phyloP scores from a whole-genome alignment of 2,329 filamentous ascomycete species.

The Botrytis cinerea region DNA sequence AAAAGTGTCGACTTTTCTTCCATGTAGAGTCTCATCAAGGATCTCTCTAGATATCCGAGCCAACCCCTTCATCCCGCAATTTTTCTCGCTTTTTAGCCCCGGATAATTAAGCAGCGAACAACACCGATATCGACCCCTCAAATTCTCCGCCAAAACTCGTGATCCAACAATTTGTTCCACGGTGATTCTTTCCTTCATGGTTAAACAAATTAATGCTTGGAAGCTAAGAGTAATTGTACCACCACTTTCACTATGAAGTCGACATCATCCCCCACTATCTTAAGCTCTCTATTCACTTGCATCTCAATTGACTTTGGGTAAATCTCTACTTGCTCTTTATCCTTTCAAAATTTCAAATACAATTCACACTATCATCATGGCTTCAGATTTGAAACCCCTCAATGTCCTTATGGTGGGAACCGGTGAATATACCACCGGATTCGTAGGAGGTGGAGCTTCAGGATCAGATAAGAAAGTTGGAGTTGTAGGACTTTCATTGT shows the following conservation, averaged over 20 bases:
- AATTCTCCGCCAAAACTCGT: conserved; percentile 26
- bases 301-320: conserved; percentile 15
- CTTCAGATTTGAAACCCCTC: conserved; percentile 31
- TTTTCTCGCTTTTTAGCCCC: conserved; percentile 21
- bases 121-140: conserved; percentile 10
- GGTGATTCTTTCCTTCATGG: background rate
- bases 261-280: conserved; percentile 12
- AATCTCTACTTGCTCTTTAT: background rate
- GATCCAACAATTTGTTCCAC: conserved; percentile 12
- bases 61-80: conserved; percentile 17
- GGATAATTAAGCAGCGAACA: conserved; percentile 24
- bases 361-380: conserved; percentile 19
- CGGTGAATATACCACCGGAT: conserved; percentile 95
- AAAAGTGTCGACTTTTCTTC: background rate
- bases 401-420: conserved; percentile 60
- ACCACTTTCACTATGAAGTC: background rate
- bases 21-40: background rate
- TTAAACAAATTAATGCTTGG: background rate
- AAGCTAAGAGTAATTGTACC: conserved; percentile 3
- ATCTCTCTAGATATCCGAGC: conserved; percentile 10
- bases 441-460: conserved; percentile 80
- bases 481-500: conserved; percentile 85
- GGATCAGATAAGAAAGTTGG: conserved; percentile 95
- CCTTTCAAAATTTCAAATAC: background rate
- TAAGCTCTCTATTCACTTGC: background rate